These are phyloP conservation scores for Chenopodium formosanum DNA, from an alignment of 148 eudicot species.

Conservation along the genomic window DNA sequence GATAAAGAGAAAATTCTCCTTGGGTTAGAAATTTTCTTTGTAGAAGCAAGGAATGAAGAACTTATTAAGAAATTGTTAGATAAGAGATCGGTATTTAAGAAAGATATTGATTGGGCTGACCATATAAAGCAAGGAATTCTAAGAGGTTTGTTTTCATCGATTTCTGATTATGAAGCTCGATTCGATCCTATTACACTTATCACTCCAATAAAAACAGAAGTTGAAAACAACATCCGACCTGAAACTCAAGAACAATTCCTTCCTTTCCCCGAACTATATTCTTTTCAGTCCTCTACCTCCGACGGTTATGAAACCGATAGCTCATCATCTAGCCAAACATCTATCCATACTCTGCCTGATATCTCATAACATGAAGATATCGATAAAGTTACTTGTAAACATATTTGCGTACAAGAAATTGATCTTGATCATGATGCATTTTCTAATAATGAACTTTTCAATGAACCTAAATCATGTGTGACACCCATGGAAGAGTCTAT, in stretches of 20 bases:
- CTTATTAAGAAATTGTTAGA: neutral
- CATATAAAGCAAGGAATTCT: neutral
- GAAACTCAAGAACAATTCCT: too few relatives aligned
- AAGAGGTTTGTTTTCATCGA: too few relatives aligned
- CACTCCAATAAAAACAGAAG: neutral
- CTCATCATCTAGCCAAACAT: neutral
- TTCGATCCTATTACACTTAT: neutral
- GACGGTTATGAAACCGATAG: neutral
- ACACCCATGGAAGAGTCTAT: neutral
- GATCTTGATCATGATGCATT: neutral
- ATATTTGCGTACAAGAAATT: neutral
- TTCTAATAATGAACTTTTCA: neutral
- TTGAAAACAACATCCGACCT: neutral
- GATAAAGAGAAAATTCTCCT: too few relatives aligned
- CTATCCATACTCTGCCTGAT: neutral
- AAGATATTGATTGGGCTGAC: neutral
- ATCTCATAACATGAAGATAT: too few relatives aligned
- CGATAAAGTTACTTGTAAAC: neutral
- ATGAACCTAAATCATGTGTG: neutral
- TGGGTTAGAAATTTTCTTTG: neutral
- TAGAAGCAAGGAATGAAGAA: neutral
- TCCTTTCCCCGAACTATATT: neutral
- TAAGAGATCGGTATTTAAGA: accelerated
- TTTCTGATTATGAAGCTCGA: neutral
- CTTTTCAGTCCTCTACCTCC: neutral